Conservation (phyloP, 768 basidiomycete species). For the Asterophora lycoperdoides region DNA sequence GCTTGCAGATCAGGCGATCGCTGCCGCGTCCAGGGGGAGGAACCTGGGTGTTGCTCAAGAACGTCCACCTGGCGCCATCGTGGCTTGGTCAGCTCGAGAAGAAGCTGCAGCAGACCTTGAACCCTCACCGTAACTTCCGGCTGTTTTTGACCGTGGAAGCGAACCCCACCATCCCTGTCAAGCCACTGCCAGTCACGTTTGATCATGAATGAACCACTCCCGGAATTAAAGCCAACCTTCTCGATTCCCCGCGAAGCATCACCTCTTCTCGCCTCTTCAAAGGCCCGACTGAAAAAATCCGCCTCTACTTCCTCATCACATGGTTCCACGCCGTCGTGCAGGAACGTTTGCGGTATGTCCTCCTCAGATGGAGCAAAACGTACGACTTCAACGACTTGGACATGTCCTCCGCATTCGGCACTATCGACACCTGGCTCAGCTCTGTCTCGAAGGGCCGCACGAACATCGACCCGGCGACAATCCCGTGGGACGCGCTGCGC, state of each 20-base stretch:
- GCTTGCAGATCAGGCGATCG: conserved; percentile 94
- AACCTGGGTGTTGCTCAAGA: conserved; percentile 95
- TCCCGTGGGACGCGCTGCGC: conserved; percentile 95
- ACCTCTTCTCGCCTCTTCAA: conserved; percentile 64
- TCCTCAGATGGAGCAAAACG: conserved; percentile 92
- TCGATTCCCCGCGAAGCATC: conserved; percentile 83
- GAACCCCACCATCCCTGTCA: conserved; percentile 91
- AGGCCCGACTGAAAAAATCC: conserved; percentile 89
- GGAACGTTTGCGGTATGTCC: conserved; percentile 93
- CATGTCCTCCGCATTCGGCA: conserved; percentile 86
- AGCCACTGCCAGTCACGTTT: conserved; percentile 94
- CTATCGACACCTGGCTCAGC: conserved; percentile 89
- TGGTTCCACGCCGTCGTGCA: conserved; percentile 99
- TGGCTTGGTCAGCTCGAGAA: conserved; percentile 98
- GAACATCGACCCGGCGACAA: conserved; percentile 86
- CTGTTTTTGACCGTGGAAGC: conserved; percentile 99
- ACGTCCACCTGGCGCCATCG: conserved; percentile 91
- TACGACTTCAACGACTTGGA: conserved; percentile 99
- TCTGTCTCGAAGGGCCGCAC: conserved; percentile 79
- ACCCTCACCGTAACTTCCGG: conserved; percentile 87
- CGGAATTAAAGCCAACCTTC: conserved; percentile 92
- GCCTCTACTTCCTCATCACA: conserved; percentile 92
- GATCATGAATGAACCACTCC: conserved; percentile 98
- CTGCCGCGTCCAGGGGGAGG: conserved; percentile 88
- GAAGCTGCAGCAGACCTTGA: conserved; percentile 90